A percentile compares a stretch with the other conserved stretches of the same genome.
Evolutionary conservation across 352 stramenopile species (phyloP).

Genomic region (Pythium chondricola): DNA sequence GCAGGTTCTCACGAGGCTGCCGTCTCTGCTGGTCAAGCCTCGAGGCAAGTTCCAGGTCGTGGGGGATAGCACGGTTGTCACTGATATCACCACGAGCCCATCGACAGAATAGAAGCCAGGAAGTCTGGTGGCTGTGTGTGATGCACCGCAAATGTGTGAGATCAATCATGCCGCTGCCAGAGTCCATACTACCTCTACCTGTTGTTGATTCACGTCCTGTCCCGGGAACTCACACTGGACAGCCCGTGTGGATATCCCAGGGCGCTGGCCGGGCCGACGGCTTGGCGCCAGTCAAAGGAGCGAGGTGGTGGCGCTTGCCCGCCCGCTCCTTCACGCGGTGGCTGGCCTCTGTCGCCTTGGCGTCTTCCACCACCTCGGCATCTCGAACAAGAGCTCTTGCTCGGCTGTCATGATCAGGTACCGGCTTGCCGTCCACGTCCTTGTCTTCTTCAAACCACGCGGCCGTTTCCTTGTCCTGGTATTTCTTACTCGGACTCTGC

Average conservation of each 20-base stretch:
- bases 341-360: slow-evolving; percentile 4
- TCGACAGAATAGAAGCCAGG: too few species aligned
- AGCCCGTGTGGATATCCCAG: slow-evolving; percentile 37
- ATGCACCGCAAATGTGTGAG: too few species aligned
- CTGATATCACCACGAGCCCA: neutral
- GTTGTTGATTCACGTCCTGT: too few species aligned
- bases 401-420: slow-evolving; percentile 1
- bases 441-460: slow-evolving; percentile 22
- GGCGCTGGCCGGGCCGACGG: slow-evolving; percentile 10
- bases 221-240: slow-evolving; percentile 31
- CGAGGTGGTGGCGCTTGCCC: slow-evolving; percentile 17
- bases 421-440: slow-evolving; percentile 1
- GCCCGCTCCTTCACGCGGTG: slow-evolving; percentile 3
- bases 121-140: too few species aligned
- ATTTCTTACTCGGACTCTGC: slow-evolving; percentile 14
- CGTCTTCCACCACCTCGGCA: slow-evolving; percentile 1
- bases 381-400: neutral
- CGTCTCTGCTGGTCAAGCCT: slow-evolving; percentile 41
- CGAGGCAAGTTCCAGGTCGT: slow-evolving; percentile 25
- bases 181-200: too few species aligned
- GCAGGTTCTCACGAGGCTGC: slow-evolving; percentile 34
- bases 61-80: neutral
- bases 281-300: slow-evolving; percentile 10
- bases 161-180: too few species aligned
- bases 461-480: slow-evolving; percentile 16